These are phyloP conservation scores for Chaetomiaceae sp. DNA, from an alignment of 2,329 filamentous ascomycete genomes.

Conservation along the genomic window DNA sequence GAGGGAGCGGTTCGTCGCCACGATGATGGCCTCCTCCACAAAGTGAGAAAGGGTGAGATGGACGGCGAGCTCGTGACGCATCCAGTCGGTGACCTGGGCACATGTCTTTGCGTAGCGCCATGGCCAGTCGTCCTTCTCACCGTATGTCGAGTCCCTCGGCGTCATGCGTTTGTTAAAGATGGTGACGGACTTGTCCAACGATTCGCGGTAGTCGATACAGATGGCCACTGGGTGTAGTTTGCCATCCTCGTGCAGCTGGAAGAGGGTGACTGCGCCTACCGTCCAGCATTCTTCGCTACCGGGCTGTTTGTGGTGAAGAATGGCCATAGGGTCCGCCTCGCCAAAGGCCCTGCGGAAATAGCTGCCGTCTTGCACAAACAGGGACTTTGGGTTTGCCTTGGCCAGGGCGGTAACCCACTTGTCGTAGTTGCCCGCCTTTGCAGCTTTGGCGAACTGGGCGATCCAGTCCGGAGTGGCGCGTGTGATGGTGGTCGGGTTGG, in stretches of 20 bases:
- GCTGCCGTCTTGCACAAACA: constrained; percentile 41
- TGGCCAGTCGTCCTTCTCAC: constrained; percentile 42
- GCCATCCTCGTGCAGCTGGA: constrained; percentile 40
- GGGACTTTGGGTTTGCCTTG: constrained; percentile 28
- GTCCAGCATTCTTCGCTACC: constrained; percentile 31
- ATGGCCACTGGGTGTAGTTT: constrained; percentile 46
- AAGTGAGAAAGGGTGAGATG: constrained; percentile 44
- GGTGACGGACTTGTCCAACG: constrained; percentile 40
- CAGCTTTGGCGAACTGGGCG: constrained; percentile 33
- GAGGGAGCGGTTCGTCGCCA: constrained; percentile 40
- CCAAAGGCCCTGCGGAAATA: constrained; percentile 38
- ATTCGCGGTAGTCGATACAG: constrained; percentile 42
- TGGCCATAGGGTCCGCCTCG: constrained; percentile 25
- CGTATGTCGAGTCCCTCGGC: constrained; percentile 28
- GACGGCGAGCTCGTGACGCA: constrained; percentile 42
- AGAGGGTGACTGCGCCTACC: constrained; percentile 40
- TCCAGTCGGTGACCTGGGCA: constrained; percentile 44
- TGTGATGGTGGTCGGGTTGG: constrained; percentile 43
- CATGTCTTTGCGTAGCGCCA: constrained; percentile 51
- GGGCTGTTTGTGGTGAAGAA: constrained; percentile 29
- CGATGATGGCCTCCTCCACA: constrained; percentile 45
- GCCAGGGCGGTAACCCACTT: constrained; percentile 31
- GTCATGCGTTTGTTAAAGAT: constrained; percentile 45
- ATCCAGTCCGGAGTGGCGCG: constrained; percentile 33
- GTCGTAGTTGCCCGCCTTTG: constrained; percentile 31